Evolutionary conservation across 345 rosid genomes (phyloP), one percentile per base, ranked within the genome.

Genomic region (Eucalyptus marginata): DNA sequence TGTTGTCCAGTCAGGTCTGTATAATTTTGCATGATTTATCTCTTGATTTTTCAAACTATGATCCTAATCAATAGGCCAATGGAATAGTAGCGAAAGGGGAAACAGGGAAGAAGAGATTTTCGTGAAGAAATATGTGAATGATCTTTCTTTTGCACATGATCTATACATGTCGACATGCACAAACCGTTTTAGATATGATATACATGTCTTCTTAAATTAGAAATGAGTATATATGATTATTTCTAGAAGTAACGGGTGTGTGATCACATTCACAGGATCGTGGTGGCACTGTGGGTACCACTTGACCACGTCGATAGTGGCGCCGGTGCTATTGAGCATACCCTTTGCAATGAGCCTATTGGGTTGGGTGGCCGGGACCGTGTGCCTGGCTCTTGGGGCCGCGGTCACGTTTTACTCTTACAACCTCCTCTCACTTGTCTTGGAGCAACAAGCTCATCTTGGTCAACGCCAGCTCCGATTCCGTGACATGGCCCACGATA

Each of bases 221-320:
- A 71, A 17, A 0, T 18, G 25, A 20, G 46, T 5, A 18, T 36
- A 16, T 6, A 8, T 27, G 25, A 13, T 49, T 87, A 29, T 87
- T 22, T 46, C 13, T 13, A 46, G 46, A 20, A 36, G 1, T 71
- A 71, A 56, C 10, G 2, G 11, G 16, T 7, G 15, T 68, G 1
- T 22, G 33, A 17, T 49, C 20, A 12, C 27, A 8, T 58, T 44
- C 13, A 18, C 86, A 91, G 94, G 94, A 12, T 88, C 93, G 7
- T 93, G 94, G 93, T 64, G 91, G 88, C 93, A 93, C 56, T 89
- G 92, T 46, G 94, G 94, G 27, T 93, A 91, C 52, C 94, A 93
- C 88, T 79, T 93, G 91, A 91, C 93, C 29, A 92, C 93, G 6
- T 92, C 93, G 11, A 93, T 91, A 25, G 94, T 93, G 86, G 90